Evolutionary conservation across 108 stramenopile genomes (phyloP).

Genomic region (Skeletonema grethae): DNA sequence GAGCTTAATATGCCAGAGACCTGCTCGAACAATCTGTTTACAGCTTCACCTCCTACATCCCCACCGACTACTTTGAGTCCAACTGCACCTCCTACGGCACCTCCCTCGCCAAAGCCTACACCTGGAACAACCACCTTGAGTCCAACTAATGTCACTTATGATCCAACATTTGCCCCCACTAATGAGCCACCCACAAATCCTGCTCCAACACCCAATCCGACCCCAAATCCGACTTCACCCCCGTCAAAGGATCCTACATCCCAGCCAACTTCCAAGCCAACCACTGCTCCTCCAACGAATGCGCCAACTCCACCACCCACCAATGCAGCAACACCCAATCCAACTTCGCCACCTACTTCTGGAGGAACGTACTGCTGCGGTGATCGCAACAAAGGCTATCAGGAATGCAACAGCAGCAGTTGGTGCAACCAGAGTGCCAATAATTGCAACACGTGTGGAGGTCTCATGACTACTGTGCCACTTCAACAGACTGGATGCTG

Average conservation of each 20-base stretch:
- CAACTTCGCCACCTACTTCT: slow-evolving; percentile 9
- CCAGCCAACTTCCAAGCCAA: not conserved
- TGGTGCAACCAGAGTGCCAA: slow-evolving; percentile 15
- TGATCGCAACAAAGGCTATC: slow-evolving; percentile 24
- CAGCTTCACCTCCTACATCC: not conserved
- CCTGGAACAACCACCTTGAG: too few species aligned
- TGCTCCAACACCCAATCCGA: too few species aligned
- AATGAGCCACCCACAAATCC: too few species aligned
- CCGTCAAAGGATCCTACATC: too few species aligned
- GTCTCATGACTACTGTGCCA: slow-evolving; percentile 5
- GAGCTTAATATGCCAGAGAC: slow-evolving; percentile 32
- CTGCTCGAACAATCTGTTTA: slow-evolving; percentile 19
- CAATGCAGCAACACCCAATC: slow-evolving; percentile 1
- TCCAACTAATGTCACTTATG: too few species aligned
- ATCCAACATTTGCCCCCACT: too few species aligned
- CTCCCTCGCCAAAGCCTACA: too few species aligned
- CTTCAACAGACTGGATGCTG: too few species aligned
- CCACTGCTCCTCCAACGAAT: slow-evolving; percentile 1
- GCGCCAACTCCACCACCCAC: not conserved
- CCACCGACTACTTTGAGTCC: too few species aligned
- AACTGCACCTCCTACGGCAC: too few species aligned
- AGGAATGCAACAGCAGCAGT: slow-evolving; percentile 5
- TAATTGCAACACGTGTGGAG: slow-evolving; percentile 11
- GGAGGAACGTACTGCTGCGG: slow-evolving; percentile 16
- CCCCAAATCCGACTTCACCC: too few species aligned